A percentile compares a stretch with the other conserved stretches of the same genome.
These are phyloP conservation scores for Lichtheimia ramosa DNA, from an alignment of 371 early-diverging fungal genomes.

Conservation along the genomic window DNA sequence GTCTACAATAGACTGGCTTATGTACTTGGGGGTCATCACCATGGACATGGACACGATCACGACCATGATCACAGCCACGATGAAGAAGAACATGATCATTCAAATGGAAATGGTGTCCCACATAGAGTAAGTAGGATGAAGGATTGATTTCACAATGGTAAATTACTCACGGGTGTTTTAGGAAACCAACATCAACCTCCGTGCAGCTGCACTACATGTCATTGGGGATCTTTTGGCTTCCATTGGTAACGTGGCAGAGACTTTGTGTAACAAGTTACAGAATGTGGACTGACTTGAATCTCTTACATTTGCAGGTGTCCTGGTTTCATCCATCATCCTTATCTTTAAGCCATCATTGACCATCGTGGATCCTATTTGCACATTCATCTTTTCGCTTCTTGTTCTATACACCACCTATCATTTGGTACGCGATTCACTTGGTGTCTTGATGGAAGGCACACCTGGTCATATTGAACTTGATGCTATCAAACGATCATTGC, in stretches of 20 bases:
- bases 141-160: background rate
- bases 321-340: conserved; percentile 79
- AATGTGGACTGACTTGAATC: background rate
- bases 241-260: conserved; percentile 42
- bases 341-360: conserved; percentile 66
- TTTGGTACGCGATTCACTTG: conserved; percentile 62
- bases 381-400: conserved; percentile 80
- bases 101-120: conserved; percentile 1
- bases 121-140: conserved; percentile 15
- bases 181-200: conserved; percentile 69
- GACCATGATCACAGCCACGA: conserved; percentile 26
- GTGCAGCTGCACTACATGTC: conserved; percentile 80
- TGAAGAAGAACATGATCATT: conserved; percentile 11
- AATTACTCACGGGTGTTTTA: conserved; percentile 36
- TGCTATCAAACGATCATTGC: conserved; percentile 55
- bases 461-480: conserved; percentile 69
- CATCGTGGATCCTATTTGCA: conserved; percentile 85
- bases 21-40: conserved; percentile 54
- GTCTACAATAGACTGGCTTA: conserved; percentile 34
- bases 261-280: background rate
- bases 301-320: conserved; percentile 55
- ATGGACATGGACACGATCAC: conserved; percentile 19
- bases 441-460: conserved; percentile 77
- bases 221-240: conserved; percentile 86
- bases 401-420: conserved; percentile 76